Conservation (phyloP, 805 yeast genomes). For the Lachancea nothofagi region DNA sequence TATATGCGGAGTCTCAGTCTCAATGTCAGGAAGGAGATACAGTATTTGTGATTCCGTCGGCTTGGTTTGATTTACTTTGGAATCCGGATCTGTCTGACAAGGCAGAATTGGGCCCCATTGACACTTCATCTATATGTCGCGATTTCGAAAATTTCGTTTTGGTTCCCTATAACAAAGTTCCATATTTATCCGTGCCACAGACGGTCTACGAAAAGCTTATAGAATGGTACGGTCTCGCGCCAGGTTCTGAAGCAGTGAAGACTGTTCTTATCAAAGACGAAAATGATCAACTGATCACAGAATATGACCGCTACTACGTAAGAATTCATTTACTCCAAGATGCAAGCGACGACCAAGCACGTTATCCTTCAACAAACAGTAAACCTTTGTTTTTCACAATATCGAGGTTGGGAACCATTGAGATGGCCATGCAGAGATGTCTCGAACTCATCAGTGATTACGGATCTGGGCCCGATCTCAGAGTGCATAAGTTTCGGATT, state of each 20-base stretch:
- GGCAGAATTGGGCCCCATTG: conserved; percentile 42
- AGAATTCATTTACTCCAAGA: conserved; percentile 32
- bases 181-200: conserved; percentile 38
- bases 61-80: conserved; percentile 41
- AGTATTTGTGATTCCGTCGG: conserved; percentile 44
- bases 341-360: conserved; percentile 11
- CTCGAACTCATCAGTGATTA: conserved; percentile 19
- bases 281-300: conserved; percentile 30
- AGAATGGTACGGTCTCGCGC: conserved; percentile 50
- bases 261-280: conserved; percentile 34
- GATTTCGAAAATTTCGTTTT: conserved; percentile 40
- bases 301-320: conserved; percentile 35
- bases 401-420: conserved; percentile 32
- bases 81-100: conserved; percentile 25
- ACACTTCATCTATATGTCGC: conserved; percentile 41
- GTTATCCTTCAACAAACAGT: conserved; percentile 11
- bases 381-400: conserved; percentile 29
- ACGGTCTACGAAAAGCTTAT: conserved; percentile 40
- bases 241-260: conserved; percentile 34
- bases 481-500: conserved; percentile 16
- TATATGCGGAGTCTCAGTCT: conserved; percentile 13
- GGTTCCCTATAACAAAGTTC: conserved; percentile 23
- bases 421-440: conserved; percentile 23
- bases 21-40: conserved; percentile 41
- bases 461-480: conserved; percentile 19